Base-by-base conservation (phyloP, 1,139 yeast genomes). In the Lizanozyma gosingica region DNA sequence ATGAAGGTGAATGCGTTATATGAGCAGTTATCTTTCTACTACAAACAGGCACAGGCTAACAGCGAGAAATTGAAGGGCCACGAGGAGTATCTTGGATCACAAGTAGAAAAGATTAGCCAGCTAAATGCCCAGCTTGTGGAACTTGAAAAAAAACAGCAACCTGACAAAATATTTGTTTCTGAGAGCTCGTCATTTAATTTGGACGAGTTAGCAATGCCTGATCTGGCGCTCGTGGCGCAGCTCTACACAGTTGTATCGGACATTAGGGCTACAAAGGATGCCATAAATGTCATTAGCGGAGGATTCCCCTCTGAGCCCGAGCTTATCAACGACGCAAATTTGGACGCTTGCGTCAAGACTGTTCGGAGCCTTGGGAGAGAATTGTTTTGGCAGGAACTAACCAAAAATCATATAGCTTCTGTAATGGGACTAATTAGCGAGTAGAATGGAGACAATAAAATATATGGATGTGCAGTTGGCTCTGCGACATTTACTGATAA, bases 341-440 rank as follows among this genome's bases (percentile, higher is more conserved):
- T 83, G 37, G 82, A 76, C n/a, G 52, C 58, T 6, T 80, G 83
- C 52, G 67, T 80, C 45, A 67, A 71, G 55, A 68, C 76, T 18
- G 73, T 79, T 0, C 61, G 96, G 45, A 69, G 72, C 27, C 62
- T 85, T 29, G 90, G 94, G 0, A 67, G 96, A 44, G 90, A 86
- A 36, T 83, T 84, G 53, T 88, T 87, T 38, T 70, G 76, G 75
- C 51, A 67, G 15, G 73, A 69, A 47, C 48, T 65, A 17, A 57
- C 59, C 18, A 65, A 62, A 43, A 46, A 48, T 33, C 70, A 66
- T 49, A 63, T 69, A 11, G 59, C 61, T 0, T 43, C 45, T 16
- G 54, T 49, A 8, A 53, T 22, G 29, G 29, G 29, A 22, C 29
- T 22, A 22, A 22, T 60, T 60, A 54, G 54, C 8, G 48, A 59